Evolutionary conservation across 2,329 filamentous ascomycete genomes (phyloP).

Genomic region (Tolypocladium pustulatum): DNA sequence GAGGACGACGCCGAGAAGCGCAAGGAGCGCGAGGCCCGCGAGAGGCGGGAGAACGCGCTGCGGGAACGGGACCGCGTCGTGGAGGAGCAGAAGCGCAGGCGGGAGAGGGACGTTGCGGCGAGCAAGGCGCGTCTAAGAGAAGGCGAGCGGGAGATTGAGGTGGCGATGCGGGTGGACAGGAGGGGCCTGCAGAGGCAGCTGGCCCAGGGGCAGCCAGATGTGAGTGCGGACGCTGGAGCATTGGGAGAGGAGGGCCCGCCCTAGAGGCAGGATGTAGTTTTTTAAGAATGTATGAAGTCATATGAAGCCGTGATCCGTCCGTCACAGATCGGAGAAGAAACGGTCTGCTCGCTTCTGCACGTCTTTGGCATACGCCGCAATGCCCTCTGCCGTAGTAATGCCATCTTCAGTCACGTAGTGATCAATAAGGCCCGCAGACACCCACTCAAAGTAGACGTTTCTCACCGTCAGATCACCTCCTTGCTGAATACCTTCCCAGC

Average conservation of each 20-base stretch:
- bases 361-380: constrained; percentile 26
- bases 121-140: constrained; percentile 53
- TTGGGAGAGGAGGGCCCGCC: not conserved
- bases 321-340: constrained; percentile 32
- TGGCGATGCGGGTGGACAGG: constrained; percentile 59
- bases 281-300: not conserved
- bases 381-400: constrained; percentile 25
- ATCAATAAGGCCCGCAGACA: constrained; percentile 38
- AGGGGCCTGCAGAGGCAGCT: constrained; percentile 55
- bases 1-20: constrained; percentile 40
- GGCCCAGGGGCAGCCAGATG: constrained; percentile 16
- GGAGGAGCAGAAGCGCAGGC: constrained; percentile 50
- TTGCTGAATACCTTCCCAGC: not conserved
- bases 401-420: constrained; percentile 46
- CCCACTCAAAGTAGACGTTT: constrained; percentile 53
- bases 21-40: constrained; percentile 39
- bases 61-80: constrained; percentile 52
- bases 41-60: constrained; percentile 55
- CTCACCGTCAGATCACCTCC: constrained; percentile 21
- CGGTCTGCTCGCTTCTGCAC: constrained; percentile 24
- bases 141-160: constrained; percentile 56
- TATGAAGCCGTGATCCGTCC: not conserved
- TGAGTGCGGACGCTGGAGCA: constrained; percentile 5
- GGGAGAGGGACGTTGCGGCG: constrained; percentile 47
- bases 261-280: not conserved